Evolutionary conservation across 2,329 filamentous ascomycete genomes (phyloP).

Genomic region (Botrytis pseudocinerea): DNA sequence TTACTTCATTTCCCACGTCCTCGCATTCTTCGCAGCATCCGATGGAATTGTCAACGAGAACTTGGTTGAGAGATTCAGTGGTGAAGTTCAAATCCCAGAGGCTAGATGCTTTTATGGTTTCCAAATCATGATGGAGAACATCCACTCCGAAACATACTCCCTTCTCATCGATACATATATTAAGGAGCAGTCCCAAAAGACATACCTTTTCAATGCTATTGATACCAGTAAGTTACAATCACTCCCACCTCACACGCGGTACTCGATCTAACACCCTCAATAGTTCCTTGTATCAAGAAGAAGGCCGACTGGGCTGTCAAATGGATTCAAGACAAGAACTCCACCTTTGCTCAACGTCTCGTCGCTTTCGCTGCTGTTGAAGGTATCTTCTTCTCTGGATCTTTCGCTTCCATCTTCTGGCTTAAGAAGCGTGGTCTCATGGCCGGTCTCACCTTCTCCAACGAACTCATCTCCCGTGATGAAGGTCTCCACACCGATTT

Average conservation of each 20-base stretch:
- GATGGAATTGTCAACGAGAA: slow-evolving; percentile 99
- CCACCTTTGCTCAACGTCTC: slow-evolving; percentile 91
- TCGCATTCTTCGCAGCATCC: slow-evolving; percentile 98
- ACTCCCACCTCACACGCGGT: not conserved
- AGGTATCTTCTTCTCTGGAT: slow-evolving; percentile 99
- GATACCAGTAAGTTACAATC: slow-evolving; percentile 74
- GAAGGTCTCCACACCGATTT: slow-evolving; percentile 99
- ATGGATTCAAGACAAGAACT: slow-evolving; percentile 93
- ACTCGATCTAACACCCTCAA: slow-evolving; percentile 36
- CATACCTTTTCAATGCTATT: slow-evolving; percentile 96
- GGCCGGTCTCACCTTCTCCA: slow-evolving; percentile 98
- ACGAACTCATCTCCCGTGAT: slow-evolving; percentile 99
- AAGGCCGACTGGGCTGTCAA: slow-evolving; percentile 97
- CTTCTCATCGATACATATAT: slow-evolving; percentile 99
- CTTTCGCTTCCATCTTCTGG: slow-evolving; percentile 99
- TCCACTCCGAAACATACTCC: slow-evolving; percentile 99
- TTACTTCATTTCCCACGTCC: slow-evolving; percentile 97
- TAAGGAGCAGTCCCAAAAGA: slow-evolving; percentile 92
- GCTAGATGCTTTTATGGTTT: slow-evolving; percentile 99
- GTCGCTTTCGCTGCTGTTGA: slow-evolving; percentile 97
- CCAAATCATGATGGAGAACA: slow-evolving; percentile 99
- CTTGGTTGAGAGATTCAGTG: slow-evolving; percentile 94
- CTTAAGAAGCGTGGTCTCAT: slow-evolving; percentile 99
- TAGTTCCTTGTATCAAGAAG: slow-evolving; percentile 93
- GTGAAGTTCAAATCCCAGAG: slow-evolving; percentile 95